Base-by-base conservation (phyloP, 371 early-diverging fungal genomes). In the Syncephalastrum sp. region DNA sequence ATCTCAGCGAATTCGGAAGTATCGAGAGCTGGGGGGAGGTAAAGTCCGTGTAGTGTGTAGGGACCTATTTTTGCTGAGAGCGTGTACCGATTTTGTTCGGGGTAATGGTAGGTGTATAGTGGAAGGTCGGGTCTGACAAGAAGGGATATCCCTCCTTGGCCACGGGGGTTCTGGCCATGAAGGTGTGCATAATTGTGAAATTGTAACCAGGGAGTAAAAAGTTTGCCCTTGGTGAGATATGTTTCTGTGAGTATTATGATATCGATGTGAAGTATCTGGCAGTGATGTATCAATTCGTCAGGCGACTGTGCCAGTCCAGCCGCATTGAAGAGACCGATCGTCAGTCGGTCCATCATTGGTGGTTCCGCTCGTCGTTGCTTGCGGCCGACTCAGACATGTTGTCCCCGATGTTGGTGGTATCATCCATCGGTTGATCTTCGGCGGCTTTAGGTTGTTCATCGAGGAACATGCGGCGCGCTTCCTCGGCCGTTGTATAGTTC, bases 301-400 rank as follows among this genome's bases (percentile, higher is more conserved):
- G 17, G 38, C 19, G 19, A 33, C 17, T 38, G n/a, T 3, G 17
- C 13, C 2, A 56, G 12, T 4, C 56, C 56, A 38, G 41, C 27
- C n/a, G 56, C 56, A 17, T 56, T 56, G 3, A 56, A 56, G 46
- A 29, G 21, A 47, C 47, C 41, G 23, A 56, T 29, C n/a, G 46
- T 33, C 25, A 56, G 17, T 7, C 17, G 56, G 29, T 33, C 25
- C 38, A 46, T 47, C 21, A 21, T 21, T 21, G 21, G 0, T 21
- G 21, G 21, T 21, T 21, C 21, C 21, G 21, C 21, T 21, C 21
- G 21, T 21, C 21, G 21, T 21, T 21, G 21, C 21, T 21, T 21
- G 21, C 21, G 21, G 21, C 21, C 21, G 21, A 21, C 21, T 21
- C 21, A 21, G 21, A 21, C 21, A 21, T 21, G 21, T 21, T 21